Percentiles rank a stretch among this genome's conserved stretches.
Evolutionary conservation across 306 rosid genomes (phyloP).

Genomic region (Styphnolobium japonicum): DNA sequence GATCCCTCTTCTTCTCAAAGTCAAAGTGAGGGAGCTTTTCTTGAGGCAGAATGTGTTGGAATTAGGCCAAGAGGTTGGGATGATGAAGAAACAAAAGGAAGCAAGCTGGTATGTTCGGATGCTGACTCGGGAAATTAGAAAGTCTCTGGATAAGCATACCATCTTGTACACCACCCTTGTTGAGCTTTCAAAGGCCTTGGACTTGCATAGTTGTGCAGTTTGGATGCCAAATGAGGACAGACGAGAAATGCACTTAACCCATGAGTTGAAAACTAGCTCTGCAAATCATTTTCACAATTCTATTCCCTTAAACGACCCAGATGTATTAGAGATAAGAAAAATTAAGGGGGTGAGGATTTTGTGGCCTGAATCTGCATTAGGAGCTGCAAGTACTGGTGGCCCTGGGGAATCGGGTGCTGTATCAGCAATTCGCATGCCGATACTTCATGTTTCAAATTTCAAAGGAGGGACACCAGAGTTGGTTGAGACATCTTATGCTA

Average conservation of each 20-base stretch:
- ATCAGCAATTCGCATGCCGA: slow-evolving; percentile 80
- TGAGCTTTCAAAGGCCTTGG: slow-evolving; percentile 77
- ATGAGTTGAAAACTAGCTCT: slow-evolving; percentile 55
- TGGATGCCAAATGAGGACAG: slow-evolving; percentile 75
- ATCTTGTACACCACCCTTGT: slow-evolving; percentile 76
- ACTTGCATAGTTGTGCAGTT: slow-evolving; percentile 72
- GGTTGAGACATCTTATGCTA: slow-evolving; percentile 65
- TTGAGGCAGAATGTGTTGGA: slow-evolving; percentile 73
- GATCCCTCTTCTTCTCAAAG: slow-evolving; percentile 69
- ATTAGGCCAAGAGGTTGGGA: slow-evolving; percentile 74
- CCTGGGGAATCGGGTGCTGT: slow-evolving; percentile 52
- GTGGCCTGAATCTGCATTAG: slow-evolving; percentile 61
- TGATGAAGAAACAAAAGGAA: slow-evolving; percentile 77
- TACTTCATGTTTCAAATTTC: slow-evolving; percentile 74
- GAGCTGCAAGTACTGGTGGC: slow-evolving; percentile 57
- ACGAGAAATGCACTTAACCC: slow-evolving; percentile 58
- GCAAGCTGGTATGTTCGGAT: slow-evolving; percentile 83
- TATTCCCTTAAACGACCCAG: slow-evolving; percentile 55
- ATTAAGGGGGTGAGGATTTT: slow-evolving; percentile 61
- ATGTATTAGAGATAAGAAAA: slow-evolving; percentile 55
- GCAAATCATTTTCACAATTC: slow-evolving; percentile 27
- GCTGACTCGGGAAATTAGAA: slow-evolving; percentile 75
- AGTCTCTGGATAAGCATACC: slow-evolving; percentile 72
- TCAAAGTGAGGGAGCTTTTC: slow-evolving; percentile 75
- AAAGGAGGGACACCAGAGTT: slow-evolving; percentile 77